phyloP scores from a whole-genome alignment of 1,284 basidiomycete genomes.

The Ustilago cynodontis region DNA sequence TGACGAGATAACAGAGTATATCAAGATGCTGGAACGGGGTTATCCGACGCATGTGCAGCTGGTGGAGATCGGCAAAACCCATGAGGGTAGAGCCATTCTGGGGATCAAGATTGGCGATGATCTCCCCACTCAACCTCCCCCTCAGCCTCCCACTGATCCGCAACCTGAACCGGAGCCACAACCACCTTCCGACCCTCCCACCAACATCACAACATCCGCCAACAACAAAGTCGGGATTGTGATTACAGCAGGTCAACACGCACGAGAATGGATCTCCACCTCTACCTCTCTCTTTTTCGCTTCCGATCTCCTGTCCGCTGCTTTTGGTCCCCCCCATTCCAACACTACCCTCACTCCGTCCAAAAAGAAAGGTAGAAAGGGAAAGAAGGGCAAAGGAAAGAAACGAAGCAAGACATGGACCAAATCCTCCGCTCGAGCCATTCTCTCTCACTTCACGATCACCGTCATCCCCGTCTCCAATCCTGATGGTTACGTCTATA shows the following conservation, averaged over 20 bases:
- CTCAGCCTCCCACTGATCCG: conserved; percentile 9
- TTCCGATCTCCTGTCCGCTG: conserved; percentile 27
- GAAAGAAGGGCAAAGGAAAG: conserved; percentile 8
- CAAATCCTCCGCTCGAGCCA: conserved; percentile 43
- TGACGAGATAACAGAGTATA: conserved; percentile 34
- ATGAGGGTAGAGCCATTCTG: conserved; percentile 40
- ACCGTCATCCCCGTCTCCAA: conserved; percentile 84
- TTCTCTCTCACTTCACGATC: conserved; percentile 78
- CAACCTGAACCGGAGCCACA: conserved; percentile 12
- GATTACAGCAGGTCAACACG: conserved; percentile 43
- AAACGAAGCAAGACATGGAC: conserved; percentile 22
- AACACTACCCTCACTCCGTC: not conserved
- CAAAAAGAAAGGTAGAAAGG: conserved; percentile 17
- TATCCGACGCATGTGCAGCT: conserved; percentile 33
- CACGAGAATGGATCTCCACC: conserved; percentile 79
- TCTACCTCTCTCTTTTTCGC: conserved; percentile 79
- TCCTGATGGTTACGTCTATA: conserved; percentile 84
- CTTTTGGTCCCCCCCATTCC: conserved; percentile 8
- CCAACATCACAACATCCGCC: not conserved
- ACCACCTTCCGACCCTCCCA: conserved; percentile 17
- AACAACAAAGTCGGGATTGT: conserved; percentile 30
- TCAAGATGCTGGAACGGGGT: conserved; percentile 16
- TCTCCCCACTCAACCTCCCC: not conserved
- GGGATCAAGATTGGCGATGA: conserved; percentile 27
- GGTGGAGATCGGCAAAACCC: conserved; percentile 35